Conservation (phyloP, 768 basidiomycete species). For the Chalciporus chontae region DNA sequence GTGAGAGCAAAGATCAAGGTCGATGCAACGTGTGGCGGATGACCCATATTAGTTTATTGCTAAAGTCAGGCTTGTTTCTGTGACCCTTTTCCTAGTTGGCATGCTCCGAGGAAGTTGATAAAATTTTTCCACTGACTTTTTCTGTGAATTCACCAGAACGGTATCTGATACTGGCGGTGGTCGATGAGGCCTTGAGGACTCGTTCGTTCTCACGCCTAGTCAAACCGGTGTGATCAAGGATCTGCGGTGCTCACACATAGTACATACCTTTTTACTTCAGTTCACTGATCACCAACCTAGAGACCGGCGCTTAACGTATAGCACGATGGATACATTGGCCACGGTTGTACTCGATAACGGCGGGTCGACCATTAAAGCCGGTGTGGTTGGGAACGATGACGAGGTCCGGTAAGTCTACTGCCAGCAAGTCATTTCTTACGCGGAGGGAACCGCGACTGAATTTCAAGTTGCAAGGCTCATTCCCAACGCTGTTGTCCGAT, state of each 20-base stretch:
- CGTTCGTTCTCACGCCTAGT: conserved; percentile 10
- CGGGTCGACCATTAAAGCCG: conserved; percentile 76
- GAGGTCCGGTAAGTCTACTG: conserved; percentile 23
- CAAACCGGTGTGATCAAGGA: neutral
- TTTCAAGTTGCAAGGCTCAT: conserved; percentile 47
- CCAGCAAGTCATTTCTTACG: neutral
- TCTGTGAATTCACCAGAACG: neutral
- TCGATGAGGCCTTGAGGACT: neutral
- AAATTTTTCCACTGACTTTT: no score
- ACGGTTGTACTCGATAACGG: conserved; percentile 86
- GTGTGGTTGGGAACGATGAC: conserved; percentile 39
- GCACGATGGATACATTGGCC: conserved; percentile 18
- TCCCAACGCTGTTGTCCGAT: conserved; percentile 79
- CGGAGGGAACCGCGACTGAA: neutral
- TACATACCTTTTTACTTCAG: neutral
- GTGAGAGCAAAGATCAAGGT: conserved; percentile 1
- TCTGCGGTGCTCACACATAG: no score
- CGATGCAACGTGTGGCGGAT: conserved; percentile 1
- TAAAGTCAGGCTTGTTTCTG: neutral
- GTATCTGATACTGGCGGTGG: neutral
- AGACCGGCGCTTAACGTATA: neutral
- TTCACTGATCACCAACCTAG: neutral
- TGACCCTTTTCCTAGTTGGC: conserved; percentile 3
- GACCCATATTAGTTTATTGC: neutral
- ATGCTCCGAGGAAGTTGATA: conserved; percentile 13